These are phyloP conservation scores for Hanseniaspora valbyensis DNA, from an alignment of 805 yeast species.

Conservation along the genomic window DNA sequence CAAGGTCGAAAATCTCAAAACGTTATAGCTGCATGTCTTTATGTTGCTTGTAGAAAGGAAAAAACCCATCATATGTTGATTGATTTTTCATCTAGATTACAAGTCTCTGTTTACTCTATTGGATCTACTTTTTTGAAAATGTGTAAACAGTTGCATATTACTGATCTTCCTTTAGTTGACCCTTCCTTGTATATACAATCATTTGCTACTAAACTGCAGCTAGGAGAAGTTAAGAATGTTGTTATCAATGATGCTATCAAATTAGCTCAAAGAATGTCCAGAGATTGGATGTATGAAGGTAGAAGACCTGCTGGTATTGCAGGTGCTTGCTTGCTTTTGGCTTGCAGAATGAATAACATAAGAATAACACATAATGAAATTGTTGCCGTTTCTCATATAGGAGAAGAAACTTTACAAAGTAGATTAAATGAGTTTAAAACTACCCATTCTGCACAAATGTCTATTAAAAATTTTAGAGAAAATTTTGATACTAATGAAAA, in stretches of 20 bases:
- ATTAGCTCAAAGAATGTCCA: constrained; percentile 80
- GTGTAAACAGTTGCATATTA: constrained; percentile 74
- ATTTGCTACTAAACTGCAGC: constrained; percentile 76
- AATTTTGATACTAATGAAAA: constrained; percentile 27
- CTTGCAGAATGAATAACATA: constrained; percentile 93
- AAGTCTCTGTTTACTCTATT: constrained; percentile 81
- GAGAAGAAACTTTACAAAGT: constrained; percentile 84
- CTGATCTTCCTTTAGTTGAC: constrained; percentile 75
- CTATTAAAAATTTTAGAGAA: constrained; percentile 63
- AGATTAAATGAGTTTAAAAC: constrained; percentile 77
- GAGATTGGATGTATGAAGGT: constrained; percentile 94
- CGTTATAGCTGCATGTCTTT: constrained; percentile 88
- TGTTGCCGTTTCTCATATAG: constrained; percentile 90
- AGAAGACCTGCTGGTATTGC: constrained; percentile 98
- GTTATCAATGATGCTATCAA: constrained; percentile 81
- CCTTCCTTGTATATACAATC: constrained; percentile 90
- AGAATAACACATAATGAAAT: constrained; percentile 86
- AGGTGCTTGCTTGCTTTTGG: constrained; percentile 86
- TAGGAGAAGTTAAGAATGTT: constrained; percentile 60
- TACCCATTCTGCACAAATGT: constrained; percentile 61
- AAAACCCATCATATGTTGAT: constrained; percentile 90
- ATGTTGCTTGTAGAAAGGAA: constrained; percentile 86
- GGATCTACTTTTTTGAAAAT: constrained; percentile 93
- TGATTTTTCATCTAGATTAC: constrained; percentile 83
- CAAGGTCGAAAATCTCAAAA: constrained; percentile 96